Conservation (phyloP, 2,329 filamentous ascomycete genomes). For the Fusarium hostae region DNA sequence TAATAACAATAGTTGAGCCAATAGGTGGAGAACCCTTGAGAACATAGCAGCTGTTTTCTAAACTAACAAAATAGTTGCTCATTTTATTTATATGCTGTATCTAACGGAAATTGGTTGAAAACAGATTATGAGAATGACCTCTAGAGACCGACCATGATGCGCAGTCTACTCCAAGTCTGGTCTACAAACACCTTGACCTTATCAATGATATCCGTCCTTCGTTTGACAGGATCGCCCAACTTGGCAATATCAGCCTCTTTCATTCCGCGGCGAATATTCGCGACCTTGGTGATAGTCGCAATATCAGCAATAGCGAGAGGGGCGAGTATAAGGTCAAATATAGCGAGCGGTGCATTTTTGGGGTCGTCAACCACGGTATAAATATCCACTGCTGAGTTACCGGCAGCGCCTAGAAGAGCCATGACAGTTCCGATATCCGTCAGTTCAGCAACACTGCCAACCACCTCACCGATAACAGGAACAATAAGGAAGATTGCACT, state of each 20-base stretch:
- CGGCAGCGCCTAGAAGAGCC: not conserved
- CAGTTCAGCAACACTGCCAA: not conserved
- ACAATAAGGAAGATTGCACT: not conserved
- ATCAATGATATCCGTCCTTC: not conserved
- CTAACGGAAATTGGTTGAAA: too few species aligned
- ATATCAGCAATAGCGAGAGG: not conserved
- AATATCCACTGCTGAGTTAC: not conserved
- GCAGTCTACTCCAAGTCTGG: not conserved
- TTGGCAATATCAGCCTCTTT: not conserved
- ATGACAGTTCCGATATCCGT: not conserved
- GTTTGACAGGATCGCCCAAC: not conserved
- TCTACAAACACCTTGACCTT: not conserved
- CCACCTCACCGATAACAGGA: not conserved
- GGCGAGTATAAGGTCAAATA: not conserved
- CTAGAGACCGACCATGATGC: rapidly evolving
- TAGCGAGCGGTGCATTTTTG: not conserved
- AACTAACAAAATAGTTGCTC: not conserved
- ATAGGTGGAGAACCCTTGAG: rapidly evolving
- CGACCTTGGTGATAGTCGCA: not conserved
- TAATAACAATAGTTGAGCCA: rapidly evolving
- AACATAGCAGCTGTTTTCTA: rapidly evolving
- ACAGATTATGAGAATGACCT: not conserved
- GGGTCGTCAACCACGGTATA: not conserved
- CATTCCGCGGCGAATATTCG: not conserved
- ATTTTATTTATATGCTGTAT: not conserved